Evolutionary conservation across 164 flowering plant genomes (phyloP).

Genomic region (Sextonia rubra): DNA sequence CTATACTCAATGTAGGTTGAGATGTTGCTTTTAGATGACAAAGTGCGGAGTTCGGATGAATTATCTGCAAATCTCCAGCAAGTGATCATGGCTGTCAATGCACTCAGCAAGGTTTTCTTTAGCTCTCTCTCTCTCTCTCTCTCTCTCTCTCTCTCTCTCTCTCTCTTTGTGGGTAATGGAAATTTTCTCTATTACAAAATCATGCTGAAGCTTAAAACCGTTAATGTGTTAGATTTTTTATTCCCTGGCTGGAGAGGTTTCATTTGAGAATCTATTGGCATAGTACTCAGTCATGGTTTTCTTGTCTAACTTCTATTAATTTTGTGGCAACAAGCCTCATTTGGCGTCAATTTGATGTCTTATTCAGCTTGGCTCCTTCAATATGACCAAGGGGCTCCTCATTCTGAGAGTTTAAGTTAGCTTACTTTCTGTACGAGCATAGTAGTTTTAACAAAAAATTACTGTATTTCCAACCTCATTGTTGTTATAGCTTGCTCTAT

Average conservation of each 20-base stretch:
- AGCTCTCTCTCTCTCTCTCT: neutral
- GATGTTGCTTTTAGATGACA: slow-evolving; percentile 47
- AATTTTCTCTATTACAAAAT: neutral
- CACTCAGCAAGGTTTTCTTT: slow-evolving; percentile 85
- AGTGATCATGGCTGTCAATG: slow-evolving; percentile 81
- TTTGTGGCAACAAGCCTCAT: neutral
- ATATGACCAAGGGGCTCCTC: neutral
- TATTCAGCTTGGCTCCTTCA: neutral
- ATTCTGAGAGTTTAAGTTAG: neutral
- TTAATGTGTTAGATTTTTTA: neutral
- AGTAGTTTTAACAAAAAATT: no score
- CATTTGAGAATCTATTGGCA: neutral
- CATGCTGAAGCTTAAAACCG: neutral
- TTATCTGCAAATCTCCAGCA: slow-evolving; percentile 58
- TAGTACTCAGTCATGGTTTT: neutral
- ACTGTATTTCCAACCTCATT: neutral
- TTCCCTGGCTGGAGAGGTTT: neutral
- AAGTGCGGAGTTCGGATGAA: slow-evolving; percentile 45
- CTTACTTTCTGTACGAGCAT: neutral
- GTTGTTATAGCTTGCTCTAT: neutral
- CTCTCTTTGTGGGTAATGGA: neutral
- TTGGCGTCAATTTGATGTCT: neutral
- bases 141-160: no score
- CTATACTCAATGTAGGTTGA: slow-evolving; percentile 55
- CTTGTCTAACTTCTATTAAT: neutral